Percentiles rank a stretch among this genome's conserved stretches.
Evolutionary conservation across 768 basidiomycete species (phyloP).

Genomic region (Postia placenta): DNA sequence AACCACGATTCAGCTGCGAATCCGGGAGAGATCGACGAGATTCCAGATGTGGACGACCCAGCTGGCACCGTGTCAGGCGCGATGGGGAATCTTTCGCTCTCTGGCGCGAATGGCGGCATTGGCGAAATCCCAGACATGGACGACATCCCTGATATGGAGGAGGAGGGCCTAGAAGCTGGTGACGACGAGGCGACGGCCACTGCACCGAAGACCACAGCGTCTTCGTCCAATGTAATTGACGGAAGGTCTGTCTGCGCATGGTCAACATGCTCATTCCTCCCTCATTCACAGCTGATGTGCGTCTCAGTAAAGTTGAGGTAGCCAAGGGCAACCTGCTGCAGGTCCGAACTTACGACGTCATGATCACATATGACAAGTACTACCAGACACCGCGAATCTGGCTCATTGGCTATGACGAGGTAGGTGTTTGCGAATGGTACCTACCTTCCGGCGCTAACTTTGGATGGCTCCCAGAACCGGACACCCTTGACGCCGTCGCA

Average conservation of each 20-base stretch:
- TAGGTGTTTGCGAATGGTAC: conserved; percentile 23
- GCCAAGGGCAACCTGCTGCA: conserved; percentile 83
- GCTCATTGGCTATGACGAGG: conserved; percentile 97
- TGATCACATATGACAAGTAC: conserved; percentile 99
- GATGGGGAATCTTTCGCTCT: conserved; percentile 22
- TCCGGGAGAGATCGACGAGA: conserved; percentile 71
- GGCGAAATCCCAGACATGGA: conserved; percentile 85
- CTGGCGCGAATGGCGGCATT: conserved; percentile 24
- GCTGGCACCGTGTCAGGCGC: conserved; percentile 26
- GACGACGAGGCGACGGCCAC: conserved; percentile 84
- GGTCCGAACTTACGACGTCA: conserved; percentile 97
- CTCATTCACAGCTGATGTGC: background rate
- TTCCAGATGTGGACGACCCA: conserved; percentile 75
- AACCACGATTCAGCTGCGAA: conserved; percentile 48
- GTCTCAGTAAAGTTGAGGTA: conserved; percentile 55
- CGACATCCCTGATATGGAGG: conserved; percentile 99
- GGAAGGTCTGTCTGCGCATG: conserved; percentile 37
- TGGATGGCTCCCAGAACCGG: conserved; percentile 54
- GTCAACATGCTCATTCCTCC: conserved; percentile 3
- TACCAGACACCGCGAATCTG: conserved; percentile 98
- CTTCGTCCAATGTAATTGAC: conserved; percentile 33
- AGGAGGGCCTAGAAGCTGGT: conserved; percentile 82
- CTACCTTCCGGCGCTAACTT: background rate
- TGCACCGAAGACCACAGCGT: conserved; percentile 35
- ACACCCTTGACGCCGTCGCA: conserved; percentile 82